Evolutionary conservation across 768 basidiomycete genomes (phyloP).

Genomic region (Leccinum sublutescens): DNA sequence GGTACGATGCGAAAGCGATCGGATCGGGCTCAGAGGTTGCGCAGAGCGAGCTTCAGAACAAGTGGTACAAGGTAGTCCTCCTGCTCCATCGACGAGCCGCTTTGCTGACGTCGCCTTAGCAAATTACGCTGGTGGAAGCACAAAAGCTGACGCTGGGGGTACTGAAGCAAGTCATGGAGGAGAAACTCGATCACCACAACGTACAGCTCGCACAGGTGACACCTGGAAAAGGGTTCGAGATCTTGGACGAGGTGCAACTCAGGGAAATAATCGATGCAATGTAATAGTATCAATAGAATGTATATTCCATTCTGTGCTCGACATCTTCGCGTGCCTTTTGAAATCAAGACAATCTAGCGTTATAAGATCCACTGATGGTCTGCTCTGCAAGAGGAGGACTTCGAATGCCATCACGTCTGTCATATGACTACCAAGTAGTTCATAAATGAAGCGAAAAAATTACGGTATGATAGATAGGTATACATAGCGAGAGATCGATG

Average conservation of each 20-base stretch:
- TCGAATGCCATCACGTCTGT: background rate
- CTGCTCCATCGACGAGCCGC: background rate
- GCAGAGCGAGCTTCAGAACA: conserved; percentile 94
- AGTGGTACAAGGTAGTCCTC: conserved; percentile 81
- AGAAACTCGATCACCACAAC: conserved; percentile 98
- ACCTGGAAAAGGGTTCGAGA: conserved; percentile 78
- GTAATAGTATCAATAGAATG: conserved; percentile 40
- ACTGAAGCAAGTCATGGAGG: conserved; percentile 99
- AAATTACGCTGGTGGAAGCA: conserved; percentile 88
- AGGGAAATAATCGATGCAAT: conserved; percentile 85
- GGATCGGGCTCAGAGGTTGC: conserved; percentile 98
- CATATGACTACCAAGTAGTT: conserved; percentile 2
- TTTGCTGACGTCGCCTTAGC: conserved; percentile 45
- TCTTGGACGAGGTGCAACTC: conserved; percentile 75
- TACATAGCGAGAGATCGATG: conserved; percentile 14
- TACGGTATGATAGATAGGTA: conserved; percentile 25
- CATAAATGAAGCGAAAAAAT: conserved; percentile 2
- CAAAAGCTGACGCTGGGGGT: conserved; percentile 84
- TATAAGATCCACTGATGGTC: background rate
- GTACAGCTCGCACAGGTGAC: conserved; percentile 98
- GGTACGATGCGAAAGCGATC: conserved; percentile 97
- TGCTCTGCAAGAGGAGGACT: background rate
- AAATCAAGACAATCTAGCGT: background rate
- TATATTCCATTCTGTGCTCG: conserved; percentile 10
- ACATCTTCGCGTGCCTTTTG: background rate